Percentiles rank a stretch among this genome's conserved stretches.
Conservation (phyloP, 257 asterid species). For the Fraxinus cuspidata region DNA sequence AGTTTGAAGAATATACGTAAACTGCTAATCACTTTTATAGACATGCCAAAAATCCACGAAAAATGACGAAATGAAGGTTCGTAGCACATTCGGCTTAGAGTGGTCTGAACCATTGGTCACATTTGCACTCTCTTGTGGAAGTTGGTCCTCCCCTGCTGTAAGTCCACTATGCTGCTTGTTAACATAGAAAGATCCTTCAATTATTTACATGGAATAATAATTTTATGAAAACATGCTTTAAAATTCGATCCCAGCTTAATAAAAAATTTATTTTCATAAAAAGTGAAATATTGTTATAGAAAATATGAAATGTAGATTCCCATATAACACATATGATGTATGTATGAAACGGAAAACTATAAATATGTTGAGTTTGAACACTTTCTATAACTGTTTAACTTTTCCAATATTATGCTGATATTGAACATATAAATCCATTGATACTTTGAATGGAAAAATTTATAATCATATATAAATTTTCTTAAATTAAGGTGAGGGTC, state of each 20-base stretch:
- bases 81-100: slow-evolving; percentile 60
- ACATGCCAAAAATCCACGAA: slow-evolving; percentile 58
- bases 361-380: no score
- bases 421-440: no score
- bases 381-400: no score
- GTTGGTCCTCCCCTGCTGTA: slow-evolving; percentile 97
- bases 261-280: no score
- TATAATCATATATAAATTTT: background rate
- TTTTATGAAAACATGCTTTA: no score
- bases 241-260: background rate
- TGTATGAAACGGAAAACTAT: no score
- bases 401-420: no score
- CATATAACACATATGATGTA: no score
- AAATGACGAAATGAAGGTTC: slow-evolving; percentile 53
- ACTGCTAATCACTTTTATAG: slow-evolving; percentile 28
- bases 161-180: slow-evolving; percentile 30
- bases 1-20: slow-evolving; percentile 7
- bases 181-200: background rate
- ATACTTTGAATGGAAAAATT: background rate
- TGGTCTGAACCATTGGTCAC: slow-evolving; percentile 91
- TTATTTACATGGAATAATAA: no score
- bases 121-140: slow-evolving; percentile 86
- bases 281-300: no score
- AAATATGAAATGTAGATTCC: no score
- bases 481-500: slow-evolving; percentile 53